Conservation (phyloP, 495 filamentous ascomycete species). For the Penicillium pulvis region DNA sequence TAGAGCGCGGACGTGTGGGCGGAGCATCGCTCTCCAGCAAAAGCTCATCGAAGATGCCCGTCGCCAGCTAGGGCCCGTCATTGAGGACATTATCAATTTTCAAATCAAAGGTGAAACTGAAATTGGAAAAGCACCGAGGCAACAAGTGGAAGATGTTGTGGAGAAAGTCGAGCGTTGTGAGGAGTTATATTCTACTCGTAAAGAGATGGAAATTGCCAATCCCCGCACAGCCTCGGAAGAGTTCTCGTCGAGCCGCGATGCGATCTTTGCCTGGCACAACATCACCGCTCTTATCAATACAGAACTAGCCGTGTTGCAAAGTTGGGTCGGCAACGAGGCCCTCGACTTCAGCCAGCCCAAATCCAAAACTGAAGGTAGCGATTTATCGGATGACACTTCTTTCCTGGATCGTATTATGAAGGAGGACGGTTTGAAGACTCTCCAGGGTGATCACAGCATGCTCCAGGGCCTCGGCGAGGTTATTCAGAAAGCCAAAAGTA, state of each 20-base stretch:
- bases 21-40: conserved; percentile 78
- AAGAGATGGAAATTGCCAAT: conserved; percentile 69
- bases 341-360: conserved; percentile 79
- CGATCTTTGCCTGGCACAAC: conserved; percentile 94
- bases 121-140: conserved; percentile 79
- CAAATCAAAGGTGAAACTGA: conserved; percentile 92
- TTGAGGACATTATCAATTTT: conserved; percentile 89
- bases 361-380: conserved; percentile 49
- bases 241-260: conserved; percentile 78
- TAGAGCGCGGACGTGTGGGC: conserved; percentile 76
- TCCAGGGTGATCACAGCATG: conserved; percentile 82
- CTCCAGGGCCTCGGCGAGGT: conserved; percentile 79
- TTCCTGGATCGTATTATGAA: conserved; percentile 98
- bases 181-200: conserved; percentile 76
- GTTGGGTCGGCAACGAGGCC: conserved; percentile 95
- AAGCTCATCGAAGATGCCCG: conserved; percentile 82
- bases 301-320: conserved; percentile 83
- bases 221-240: conserved; percentile 70
- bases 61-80: conserved; percentile 61
- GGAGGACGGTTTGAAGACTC: conserved; percentile 88
- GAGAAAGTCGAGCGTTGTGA: conserved; percentile 86
- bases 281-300: conserved; percentile 98
- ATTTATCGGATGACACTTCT: conserved; percentile 82
- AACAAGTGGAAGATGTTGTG: conserved; percentile 88
- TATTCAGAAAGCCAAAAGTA: conserved; percentile 90